A percentile compares a stretch with the other conserved stretches of the same genome.
Evolutionary conservation across 768 basidiomycete species (phyloP).

Genomic region (Hemileccinum impolitum): DNA sequence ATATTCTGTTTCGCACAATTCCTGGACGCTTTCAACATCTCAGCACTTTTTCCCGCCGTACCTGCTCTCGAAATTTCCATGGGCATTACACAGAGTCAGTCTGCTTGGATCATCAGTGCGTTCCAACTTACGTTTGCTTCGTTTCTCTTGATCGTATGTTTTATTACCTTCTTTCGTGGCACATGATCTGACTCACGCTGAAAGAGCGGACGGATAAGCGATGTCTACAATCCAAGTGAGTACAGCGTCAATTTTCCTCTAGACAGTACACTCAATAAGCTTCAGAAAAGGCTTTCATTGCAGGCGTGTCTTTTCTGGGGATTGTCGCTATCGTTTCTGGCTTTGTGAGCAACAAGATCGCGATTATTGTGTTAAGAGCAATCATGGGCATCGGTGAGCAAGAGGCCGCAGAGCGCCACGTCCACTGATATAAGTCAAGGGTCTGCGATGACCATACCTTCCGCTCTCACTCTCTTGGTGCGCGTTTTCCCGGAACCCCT

Average conservation of each 20-base stretch:
- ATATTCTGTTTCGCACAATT: constrained; percentile 44
- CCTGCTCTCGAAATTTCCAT: constrained; percentile 30
- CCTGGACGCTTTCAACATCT: constrained; percentile 42
- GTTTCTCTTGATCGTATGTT: constrained; percentile 29
- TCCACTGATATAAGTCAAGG: constrained; percentile 21
- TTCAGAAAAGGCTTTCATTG: constrained; percentile 39
- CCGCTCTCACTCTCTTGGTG: constrained; percentile 47
- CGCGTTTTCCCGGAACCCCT: constrained; percentile 45
- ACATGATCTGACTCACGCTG: constrained; percentile 6
- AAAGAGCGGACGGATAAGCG: constrained; percentile 23
- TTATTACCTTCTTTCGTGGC: neutral
- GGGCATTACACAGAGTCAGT: constrained; percentile 12
- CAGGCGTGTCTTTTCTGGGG: constrained; percentile 40
- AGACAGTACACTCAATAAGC: constrained; percentile 29
- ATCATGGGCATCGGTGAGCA: constrained; percentile 43
- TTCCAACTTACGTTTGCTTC: constrained; percentile 48
- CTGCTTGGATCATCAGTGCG: constrained; percentile 40
- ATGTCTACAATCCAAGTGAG: constrained; percentile 32
- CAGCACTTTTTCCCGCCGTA: constrained; percentile 38
- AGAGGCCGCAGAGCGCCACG: neutral
- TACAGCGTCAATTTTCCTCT: constrained; percentile 14
- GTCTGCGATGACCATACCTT: constrained; percentile 49
- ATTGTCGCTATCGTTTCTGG: constrained; percentile 43
- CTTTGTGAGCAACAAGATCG: constrained; percentile 44
- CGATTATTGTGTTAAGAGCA: constrained; percentile 48